A percentile compares a stretch with the other conserved stretches of the same genome.
These are phyloP conservation scores for Stylosanthes scabra DNA, from an alignment of 331 rosid genomes.

Conservation along the genomic window DNA sequence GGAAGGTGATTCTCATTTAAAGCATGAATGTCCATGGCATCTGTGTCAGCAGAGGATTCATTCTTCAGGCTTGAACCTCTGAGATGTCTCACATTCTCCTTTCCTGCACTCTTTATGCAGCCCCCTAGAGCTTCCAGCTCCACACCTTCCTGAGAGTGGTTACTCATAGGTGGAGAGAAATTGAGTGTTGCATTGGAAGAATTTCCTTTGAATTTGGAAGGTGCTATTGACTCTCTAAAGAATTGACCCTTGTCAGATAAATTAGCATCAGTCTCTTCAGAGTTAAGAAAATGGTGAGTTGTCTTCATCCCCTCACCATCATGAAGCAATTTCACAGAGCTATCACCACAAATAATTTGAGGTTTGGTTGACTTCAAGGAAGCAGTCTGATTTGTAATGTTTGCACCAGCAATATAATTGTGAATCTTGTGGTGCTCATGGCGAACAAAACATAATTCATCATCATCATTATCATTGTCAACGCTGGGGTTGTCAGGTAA, in stretches of 20 bases:
- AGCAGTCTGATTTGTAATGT: conserved; percentile 44
- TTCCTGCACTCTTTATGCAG: conserved; percentile 48
- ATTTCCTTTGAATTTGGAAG: conserved; percentile 55
- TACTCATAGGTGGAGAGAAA: conserved; percentile 47
- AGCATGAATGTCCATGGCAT: conserved; percentile 68
- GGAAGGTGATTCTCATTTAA: conserved; percentile 56
- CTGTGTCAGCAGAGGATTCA: conserved; percentile 81
- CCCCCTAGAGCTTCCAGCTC: conserved; percentile 58
- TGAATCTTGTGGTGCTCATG: conserved; percentile 54
- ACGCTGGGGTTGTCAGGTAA: conserved; percentile 46
- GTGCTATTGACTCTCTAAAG: conserved; percentile 43
- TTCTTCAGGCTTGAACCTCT: conserved; percentile 49
- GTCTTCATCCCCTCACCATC: conserved; percentile 60
- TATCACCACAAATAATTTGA: conserved; percentile 41
- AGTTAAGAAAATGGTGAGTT: conserved; percentile 55
- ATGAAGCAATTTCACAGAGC: conserved; percentile 54
- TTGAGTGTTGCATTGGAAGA: conserved; percentile 40
- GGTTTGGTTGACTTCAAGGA: conserved; percentile 45
- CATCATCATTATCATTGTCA: conserved; percentile 37
- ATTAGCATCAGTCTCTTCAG: conserved; percentile 52
- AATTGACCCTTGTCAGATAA: conserved; percentile 51
- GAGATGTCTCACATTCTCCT: conserved; percentile 44
- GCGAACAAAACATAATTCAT: conserved; percentile 40
- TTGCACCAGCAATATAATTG: conserved; percentile 40
- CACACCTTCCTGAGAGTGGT: conserved; percentile 42